Evolutionary conservation across 1,139 yeast species (phyloP), one percentile per base, ranked within the genome.

Genomic region (Candida mesenterica): DNA sequence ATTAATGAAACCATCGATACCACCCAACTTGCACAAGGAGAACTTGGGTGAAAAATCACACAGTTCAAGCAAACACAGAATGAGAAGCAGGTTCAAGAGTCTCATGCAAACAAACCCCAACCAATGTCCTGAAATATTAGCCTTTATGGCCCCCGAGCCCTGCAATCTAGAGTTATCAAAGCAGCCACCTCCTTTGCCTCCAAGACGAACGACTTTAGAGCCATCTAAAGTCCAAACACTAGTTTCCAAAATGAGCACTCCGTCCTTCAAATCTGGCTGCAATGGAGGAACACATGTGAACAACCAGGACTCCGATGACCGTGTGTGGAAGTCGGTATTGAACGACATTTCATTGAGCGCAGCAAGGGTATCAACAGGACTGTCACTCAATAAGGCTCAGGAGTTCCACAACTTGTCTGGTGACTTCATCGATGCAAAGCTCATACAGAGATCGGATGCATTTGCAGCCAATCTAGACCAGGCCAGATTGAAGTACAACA

Each of bases 331-430:
- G 38, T 55, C 62, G 2, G 67, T 72, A 0, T 52, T 68, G 42
- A 74, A 71, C 48, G 77, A 69, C 27, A 61, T 68, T 2, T 72
- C 80, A 1, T 55, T 74, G 37, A 65, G 69, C 19, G 81, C 81
- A 0, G 81, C 80, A 3, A 46, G 73, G 34, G 52, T 70, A 5
- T 74, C 79, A 1, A 70, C 72, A 7, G 79, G 79, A 0, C 53
- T 57, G 4, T 33, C 52, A 4, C 56, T 62, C 5, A 48, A 44
- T 24, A 33, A 24, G n/a, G 39, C 51, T 6, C 37, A 40, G 8
- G 56, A 55, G 15, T 55, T 52, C 33, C 42, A 46, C 15, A 52
- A 53, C 30, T 44, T 57, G 31, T 45, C 50, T 9, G 54, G 66
- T 10, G 72, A 65, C 44, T 63, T 64, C 34, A 55, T 59, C 13